Evolutionary conservation across 2,329 filamentous ascomycete species (phyloP).

Genomic region (Xylaria sp.): DNA sequence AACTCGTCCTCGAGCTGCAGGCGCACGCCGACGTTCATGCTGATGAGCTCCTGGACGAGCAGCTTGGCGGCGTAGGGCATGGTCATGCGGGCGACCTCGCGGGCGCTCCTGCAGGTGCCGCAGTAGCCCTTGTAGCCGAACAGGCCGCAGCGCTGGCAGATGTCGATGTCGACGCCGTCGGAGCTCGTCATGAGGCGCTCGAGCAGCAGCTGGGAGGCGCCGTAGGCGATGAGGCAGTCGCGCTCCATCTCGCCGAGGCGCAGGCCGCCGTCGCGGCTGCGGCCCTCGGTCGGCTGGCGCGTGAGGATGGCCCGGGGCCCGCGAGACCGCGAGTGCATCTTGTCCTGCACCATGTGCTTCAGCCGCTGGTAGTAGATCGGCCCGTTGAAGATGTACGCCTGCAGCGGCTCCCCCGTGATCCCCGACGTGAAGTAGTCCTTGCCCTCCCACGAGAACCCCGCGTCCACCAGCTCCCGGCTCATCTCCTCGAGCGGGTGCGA

Average conservation of each 20-base stretch:
- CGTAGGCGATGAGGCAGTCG: constrained; percentile 96
- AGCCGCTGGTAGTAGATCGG: constrained; percentile 99
- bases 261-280: constrained; percentile 87
- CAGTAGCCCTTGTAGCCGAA: constrained; percentile 97
- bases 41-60: constrained; percentile 91
- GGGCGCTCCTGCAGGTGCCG: constrained; percentile 84
- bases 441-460: constrained; percentile 94
- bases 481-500: constrained; percentile 85
- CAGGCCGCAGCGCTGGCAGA: constrained; percentile 90
- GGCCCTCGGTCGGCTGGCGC: constrained; percentile 92
- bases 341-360: constrained; percentile 99
- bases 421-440: constrained; percentile 97
- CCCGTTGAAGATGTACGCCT: constrained; percentile 97
- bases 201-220: constrained; percentile 86
- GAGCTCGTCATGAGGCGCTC: constrained; percentile 94
- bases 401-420: constrained; percentile 90
- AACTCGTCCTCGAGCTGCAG: constrained; percentile 95
- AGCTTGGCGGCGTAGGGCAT: constrained; percentile 98
- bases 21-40: constrained; percentile 97
- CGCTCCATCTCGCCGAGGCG: constrained; percentile 98
- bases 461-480: constrained; percentile 78
- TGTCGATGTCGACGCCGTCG: constrained; percentile 87
- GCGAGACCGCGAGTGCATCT: constrained; percentile 94
- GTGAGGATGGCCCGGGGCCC: constrained; percentile 92
- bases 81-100: constrained; percentile 86